Conservation (phyloP, 2,329 filamentous ascomycete genomes). For the Coleophoma cylindrospora region DNA sequence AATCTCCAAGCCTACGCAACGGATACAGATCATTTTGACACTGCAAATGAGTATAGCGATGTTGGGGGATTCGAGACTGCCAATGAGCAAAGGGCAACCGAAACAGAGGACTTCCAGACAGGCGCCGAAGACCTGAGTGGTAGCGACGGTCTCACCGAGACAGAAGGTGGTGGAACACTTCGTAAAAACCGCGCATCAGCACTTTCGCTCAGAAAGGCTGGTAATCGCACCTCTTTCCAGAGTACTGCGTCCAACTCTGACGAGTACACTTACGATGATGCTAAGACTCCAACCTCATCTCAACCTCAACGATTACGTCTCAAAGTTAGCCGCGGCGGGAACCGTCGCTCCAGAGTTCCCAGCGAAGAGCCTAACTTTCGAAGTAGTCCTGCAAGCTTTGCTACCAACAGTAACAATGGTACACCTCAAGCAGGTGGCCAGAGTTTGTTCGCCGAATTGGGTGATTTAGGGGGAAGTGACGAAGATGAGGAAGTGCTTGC, state of each 20-base stretch:
- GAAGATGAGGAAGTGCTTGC: constrained; percentile 57
- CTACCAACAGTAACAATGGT: constrained; percentile 40
- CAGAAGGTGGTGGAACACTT: constrained; percentile 48
- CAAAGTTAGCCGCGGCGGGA: constrained; percentile 60
- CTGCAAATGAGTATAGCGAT: constrained; percentile 70
- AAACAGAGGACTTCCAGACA: constrained; percentile 94
- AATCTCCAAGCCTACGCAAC: constrained; percentile 22
- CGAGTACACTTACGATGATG: constrained; percentile 61
- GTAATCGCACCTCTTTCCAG: constrained; percentile 65
- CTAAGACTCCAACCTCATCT: constrained; percentile 55
- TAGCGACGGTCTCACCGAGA: constrained; percentile 76
- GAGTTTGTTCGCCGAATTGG: constrained; percentile 87
- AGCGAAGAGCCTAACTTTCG: constrained; percentile 54
- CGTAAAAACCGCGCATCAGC: constrained; percentile 32
- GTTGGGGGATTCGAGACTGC: constrained; percentile 61
- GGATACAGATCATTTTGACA: constrained; percentile 71
- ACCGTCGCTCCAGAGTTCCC: constrained; percentile 53
- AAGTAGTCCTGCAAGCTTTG: constrained; percentile 55
- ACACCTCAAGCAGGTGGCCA: constrained; percentile 54
- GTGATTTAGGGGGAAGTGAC: constrained; percentile 68
- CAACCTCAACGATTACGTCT: constrained; percentile 67
- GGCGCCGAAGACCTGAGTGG: constrained; percentile 77
- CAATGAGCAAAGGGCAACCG: constrained; percentile 71
- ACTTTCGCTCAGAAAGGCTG: constrained; percentile 39
- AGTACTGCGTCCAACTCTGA: constrained; percentile 89